Conservation (phyloP, 495 filamentous ascomycete genomes). For the Clavariopsis aquatica region DNA sequence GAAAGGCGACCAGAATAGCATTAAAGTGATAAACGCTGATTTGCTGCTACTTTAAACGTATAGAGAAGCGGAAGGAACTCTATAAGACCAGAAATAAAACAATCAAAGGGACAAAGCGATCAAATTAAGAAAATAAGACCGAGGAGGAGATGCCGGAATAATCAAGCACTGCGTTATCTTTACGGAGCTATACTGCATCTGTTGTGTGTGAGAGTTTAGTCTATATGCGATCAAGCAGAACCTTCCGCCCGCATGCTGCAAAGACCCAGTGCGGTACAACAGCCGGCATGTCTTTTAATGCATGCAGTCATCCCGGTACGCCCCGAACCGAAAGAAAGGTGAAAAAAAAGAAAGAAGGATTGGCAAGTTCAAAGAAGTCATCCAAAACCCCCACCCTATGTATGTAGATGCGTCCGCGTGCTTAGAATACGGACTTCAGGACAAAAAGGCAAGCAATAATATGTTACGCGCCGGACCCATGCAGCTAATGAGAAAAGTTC, state of each 20-base stretch:
- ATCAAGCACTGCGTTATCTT: conserved; percentile 18
- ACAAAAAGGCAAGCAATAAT: conserved; percentile 5
- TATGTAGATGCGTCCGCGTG: neutral
- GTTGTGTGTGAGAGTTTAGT: neutral
- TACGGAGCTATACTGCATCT: conserved; percentile 2
- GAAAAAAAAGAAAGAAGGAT: neutral
- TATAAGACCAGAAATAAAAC: no score
- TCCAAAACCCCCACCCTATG: neutral
- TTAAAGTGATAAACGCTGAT: neutral
- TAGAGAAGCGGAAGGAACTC: neutral
- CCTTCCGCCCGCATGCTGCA: neutral
- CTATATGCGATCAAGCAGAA: neutral
- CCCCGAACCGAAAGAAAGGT: neutral
- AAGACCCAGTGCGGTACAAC: neutral
- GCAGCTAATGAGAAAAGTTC: conserved; percentile 15
- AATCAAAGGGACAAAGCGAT: neutral
- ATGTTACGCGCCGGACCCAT: conserved; percentile 15
- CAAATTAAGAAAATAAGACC: neutral
- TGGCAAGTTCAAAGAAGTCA: neutral
- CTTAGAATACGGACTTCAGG: neutral
- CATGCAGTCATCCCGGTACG: neutral
- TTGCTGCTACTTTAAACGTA: neutral
- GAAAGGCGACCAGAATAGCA: no score
- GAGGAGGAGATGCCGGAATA: neutral
- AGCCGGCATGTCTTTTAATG: neutral